Evolutionary conservation across 1,284 basidiomycete genomes (phyloP), one percentile per base, ranked within the genome.

Genomic region (Boletus mariae): DNA sequence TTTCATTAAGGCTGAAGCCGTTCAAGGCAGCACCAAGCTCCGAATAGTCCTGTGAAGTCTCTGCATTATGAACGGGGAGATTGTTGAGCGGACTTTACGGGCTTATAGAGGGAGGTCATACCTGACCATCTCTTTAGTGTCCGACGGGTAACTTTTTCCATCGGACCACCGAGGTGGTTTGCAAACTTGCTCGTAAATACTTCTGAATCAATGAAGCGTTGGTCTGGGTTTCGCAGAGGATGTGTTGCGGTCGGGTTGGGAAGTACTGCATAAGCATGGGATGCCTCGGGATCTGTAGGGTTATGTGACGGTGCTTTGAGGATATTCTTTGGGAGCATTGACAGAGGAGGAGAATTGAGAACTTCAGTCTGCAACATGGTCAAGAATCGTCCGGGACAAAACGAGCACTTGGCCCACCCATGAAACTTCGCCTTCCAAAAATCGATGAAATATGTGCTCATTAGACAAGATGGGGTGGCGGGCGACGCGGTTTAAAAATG

Each of bases 111-210:
- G 31, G 17, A 52, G 13, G 69, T 51, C 79, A 53, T 63, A 91
- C 89, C 90, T 66, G 88, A 84, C 97, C 97, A 99, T 45, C 97
- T 80, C 73, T 97, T 97, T 66, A 95, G 83, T 9, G 89, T 82
- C 52, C 95, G 77, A 38, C 96, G 82, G 38, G 97, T 96, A 28
- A 98, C 92, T 71, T 94, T 98, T 71, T 99, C 97, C 88, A 99
- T 91, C 3, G 85, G 91, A 1, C 92, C 90, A 54, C 82, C 80
- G 56, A 99, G 77, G 73, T 99, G 97, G 49, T 85, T 85, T 45
- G 94, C 88, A 69, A 99, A 99, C 71, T 97, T 98, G 70, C 88
- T 86, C 4, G 97, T 99, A 71, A 99, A 99, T 2, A 86, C 83
- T 71, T 99, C 97, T 1, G 94, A 96, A 69, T 99, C 97, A 34